These are phyloP conservation scores for Dacryopinax spathularia DNA, from an alignment of 768 basidiomycete species.

Conservation along the genomic window DNA sequence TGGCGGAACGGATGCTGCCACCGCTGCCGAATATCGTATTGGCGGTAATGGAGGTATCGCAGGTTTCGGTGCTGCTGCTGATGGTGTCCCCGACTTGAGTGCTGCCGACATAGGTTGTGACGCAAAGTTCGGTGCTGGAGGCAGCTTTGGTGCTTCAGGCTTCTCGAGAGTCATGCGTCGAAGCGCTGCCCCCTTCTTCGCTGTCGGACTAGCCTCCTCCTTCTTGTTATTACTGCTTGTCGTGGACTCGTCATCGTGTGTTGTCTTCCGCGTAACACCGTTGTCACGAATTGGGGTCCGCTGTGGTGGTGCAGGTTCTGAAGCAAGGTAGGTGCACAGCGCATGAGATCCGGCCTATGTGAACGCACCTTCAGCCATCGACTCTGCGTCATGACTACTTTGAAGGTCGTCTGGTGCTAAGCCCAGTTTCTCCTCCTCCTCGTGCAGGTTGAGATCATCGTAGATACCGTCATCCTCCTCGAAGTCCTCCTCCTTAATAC, in stretches of 20 bases:
- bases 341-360: not conserved
- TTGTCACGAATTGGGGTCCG: slow-evolving; percentile 46
- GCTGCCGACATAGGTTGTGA: slow-evolving; percentile 65
- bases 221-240: slow-evolving; percentile 33
- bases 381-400: slow-evolving; percentile 52
- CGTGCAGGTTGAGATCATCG: slow-evolving; percentile 92
- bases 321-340: not conserved
- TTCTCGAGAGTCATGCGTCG: slow-evolving; percentile 45
- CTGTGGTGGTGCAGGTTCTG: slow-evolving; percentile 47
- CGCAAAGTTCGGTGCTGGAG: slow-evolving; percentile 65
- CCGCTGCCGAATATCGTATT: slow-evolving; percentile 84
- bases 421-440: slow-evolving; percentile 86
- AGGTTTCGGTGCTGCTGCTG: slow-evolving; percentile 30
- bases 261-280: slow-evolving; percentile 10
- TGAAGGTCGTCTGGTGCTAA: slow-evolving; percentile 58
- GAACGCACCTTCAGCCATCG: slow-evolving; percentile 30
- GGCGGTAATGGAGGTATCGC: slow-evolving; percentile 51
- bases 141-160: slow-evolving; percentile 22
- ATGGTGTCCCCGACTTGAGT: slow-evolving; percentile 56
- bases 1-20: slow-evolving; percentile 45
- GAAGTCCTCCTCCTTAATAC: slow-evolving; percentile 78
- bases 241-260: slow-evolving; percentile 60
- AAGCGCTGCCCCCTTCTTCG: slow-evolving; percentile 62
- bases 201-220: slow-evolving; percentile 48
- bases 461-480: slow-evolving; percentile 96